phyloP scores from a whole-genome alignment of 768 basidiomycete genomes.

The Naematelia aurantialba region DNA sequence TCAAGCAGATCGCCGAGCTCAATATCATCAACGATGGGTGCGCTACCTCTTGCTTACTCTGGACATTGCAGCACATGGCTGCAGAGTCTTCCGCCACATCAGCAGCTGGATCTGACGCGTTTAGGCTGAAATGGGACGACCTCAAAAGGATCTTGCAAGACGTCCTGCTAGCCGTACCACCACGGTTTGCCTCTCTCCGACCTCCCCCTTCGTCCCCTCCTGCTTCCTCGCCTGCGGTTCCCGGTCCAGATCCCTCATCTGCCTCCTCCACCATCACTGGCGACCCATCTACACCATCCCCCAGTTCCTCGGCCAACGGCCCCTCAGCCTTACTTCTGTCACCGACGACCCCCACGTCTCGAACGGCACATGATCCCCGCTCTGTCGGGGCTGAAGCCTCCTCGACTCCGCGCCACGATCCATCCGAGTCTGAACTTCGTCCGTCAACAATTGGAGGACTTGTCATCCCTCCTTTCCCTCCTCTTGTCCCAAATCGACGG shows the following conservation, averaged over 20 bases:
- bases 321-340: background rate
- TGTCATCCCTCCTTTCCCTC: constrained; percentile 47
- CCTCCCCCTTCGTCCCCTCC: too few species aligned
- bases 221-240: background rate
- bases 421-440: constrained; percentile 6
- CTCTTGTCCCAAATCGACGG: constrained; percentile 27
- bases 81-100: background rate
- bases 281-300: background rate
- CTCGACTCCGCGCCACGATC: background rate
- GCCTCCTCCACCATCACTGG: background rate
- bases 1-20: background rate
- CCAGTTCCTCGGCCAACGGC: background rate
- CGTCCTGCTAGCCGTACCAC: background rate
- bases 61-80: too few species aligned
- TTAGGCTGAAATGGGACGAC: background rate
- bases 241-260: background rate
- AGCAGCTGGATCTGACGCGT: background rate
- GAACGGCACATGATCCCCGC: background rate
- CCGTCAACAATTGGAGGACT: constrained; percentile 46
- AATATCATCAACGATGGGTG: background rate
- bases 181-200: background rate
- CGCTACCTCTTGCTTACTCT: too few species aligned
- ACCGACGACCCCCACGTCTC: background rate
- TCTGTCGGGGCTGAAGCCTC: background rate
- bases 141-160: background rate